These are phyloP conservation scores for Fusarium decemcellulare DNA, from an alignment of 2,329 filamentous ascomycete species.

Conservation along the genomic window DNA sequence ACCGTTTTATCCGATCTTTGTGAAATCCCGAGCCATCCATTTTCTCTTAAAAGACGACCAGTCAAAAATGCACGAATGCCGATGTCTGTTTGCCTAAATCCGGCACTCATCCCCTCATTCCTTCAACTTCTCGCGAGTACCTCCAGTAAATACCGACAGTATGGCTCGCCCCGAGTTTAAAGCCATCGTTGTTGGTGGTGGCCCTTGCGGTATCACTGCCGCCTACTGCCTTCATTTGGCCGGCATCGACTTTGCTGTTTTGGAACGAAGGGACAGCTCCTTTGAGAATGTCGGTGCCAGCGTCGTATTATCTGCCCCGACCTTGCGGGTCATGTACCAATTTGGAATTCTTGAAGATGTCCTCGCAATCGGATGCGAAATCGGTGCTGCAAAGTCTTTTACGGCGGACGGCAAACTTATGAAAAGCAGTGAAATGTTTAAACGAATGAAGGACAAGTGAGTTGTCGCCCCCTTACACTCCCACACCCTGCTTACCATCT, in stretches of 20 bases:
- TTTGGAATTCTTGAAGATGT: conserved; percentile 2
- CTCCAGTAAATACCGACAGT: background rate
- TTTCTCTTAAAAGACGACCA: too few relatives aligned
- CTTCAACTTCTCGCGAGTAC: background rate
- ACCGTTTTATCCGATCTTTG: too few relatives aligned
- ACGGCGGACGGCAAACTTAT: background rate
- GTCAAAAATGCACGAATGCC: too few relatives aligned
- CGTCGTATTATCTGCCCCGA: conserved; percentile 1
- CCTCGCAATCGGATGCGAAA: conserved; percentile 6
- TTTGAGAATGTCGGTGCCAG: conserved; percentile 38
- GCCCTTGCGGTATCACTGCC: conserved; percentile 47
- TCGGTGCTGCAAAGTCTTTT: background rate
- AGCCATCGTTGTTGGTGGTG: conserved; percentile 50
- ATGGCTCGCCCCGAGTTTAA: conserved; percentile 11
- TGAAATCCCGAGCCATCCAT: too few relatives aligned
- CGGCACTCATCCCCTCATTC: background rate
- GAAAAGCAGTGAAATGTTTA: background rate
- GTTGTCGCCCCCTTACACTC: background rate
- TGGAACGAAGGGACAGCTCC: conserved; percentile 44
- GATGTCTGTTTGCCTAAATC: too few relatives aligned
- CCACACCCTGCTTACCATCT: conserved; percentile 19
- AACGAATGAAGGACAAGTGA: background rate
- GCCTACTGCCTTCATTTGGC: conserved; percentile 49
- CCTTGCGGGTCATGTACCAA: conserved; percentile 14
- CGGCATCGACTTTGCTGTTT: conserved; percentile 50